Percentiles rank a stretch among this genome's conserved stretches.
Conservation (phyloP, 345 rosid genomes). For the Eucalyptus marginata region DNA sequence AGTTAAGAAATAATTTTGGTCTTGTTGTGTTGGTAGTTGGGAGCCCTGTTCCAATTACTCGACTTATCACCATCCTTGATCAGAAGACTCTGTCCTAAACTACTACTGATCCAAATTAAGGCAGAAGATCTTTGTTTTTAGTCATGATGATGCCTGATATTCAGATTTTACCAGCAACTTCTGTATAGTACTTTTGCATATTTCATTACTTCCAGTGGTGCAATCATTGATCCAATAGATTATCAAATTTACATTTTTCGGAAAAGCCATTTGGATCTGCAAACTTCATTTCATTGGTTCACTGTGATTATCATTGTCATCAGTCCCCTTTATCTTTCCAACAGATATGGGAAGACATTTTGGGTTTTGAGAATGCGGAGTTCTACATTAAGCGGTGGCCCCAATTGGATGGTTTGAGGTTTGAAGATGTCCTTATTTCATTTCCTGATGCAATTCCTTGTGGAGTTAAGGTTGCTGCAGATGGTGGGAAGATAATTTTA, state of each 20-base stretch:
- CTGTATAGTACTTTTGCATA: neutral
- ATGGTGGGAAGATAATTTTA: conserved; percentile 61
- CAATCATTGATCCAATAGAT: neutral
- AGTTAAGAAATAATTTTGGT: neutral
- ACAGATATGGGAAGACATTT: conserved; percentile 94
- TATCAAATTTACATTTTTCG: neutral
- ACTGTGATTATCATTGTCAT: neutral
- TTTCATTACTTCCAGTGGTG: neutral
- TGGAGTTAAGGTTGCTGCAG: conserved; percentile 77
- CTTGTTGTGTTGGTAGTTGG: neutral
- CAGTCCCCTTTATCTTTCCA: neutral
- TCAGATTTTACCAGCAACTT: neutral
- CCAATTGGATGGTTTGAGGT: conserved; percentile 58
- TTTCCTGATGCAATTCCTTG: conserved; percentile 90
- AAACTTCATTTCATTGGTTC: neutral
- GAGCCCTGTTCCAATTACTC: neutral
- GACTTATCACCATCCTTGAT: neutral
- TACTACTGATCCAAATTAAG: neutral
- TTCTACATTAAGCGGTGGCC: conserved; percentile 92
- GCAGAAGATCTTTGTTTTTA: neutral
- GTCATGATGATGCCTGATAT: neutral
- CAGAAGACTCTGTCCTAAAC: neutral
- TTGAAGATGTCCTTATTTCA: conserved; percentile 66
- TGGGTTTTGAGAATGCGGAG: conserved; percentile 89
- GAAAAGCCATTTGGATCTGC: neutral